phyloP scores from a whole-genome alignment of 176 grass and related monocot genomes.

The Oryza glumipatula region DNA sequence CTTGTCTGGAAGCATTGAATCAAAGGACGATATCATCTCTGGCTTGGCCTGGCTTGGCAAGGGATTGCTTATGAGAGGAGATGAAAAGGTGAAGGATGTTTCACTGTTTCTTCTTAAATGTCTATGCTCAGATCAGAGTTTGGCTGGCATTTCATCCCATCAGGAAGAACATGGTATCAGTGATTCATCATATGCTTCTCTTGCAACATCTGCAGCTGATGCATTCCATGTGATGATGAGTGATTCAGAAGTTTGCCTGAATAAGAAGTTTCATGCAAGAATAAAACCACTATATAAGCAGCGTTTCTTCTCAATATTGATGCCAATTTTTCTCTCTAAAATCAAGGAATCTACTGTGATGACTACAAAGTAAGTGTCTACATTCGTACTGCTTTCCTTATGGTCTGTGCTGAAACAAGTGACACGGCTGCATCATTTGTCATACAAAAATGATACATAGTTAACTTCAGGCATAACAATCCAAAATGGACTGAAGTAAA shows the following conservation, averaged over 20 bases:
- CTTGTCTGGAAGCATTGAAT: constrained; percentile 37
- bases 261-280: constrained; percentile 89
- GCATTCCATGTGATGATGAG: constrained; percentile 89
- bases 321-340: constrained; percentile 78
- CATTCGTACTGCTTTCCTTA: constrained; percentile 12
- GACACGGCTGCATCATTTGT: not conserved
- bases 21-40: constrained; percentile 51
- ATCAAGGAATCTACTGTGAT: constrained; percentile 59
- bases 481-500: constrained; percentile 9
- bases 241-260: constrained; percentile 89
- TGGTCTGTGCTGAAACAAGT: constrained; percentile 5
- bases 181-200: constrained; percentile 36
- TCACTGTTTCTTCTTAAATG: constrained; percentile 79
- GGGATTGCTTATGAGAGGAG: constrained; percentile 94
- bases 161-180: constrained; percentile 32
- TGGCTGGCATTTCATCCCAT: not conserved
- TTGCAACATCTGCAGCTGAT: constrained; percentile 69
- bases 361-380: constrained; percentile 55
- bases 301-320: constrained; percentile 87
- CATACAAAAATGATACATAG: constrained; percentile 26
- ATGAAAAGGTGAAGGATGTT: constrained; percentile 91
- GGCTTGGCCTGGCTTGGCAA: constrained; percentile 89
- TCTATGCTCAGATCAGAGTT: constrained; percentile 52
- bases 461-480: not conserved
- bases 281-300: constrained; percentile 96